A percentile compares a stretch with the other conserved stretches of the same genome.
These are phyloP conservation scores for Phytophthora colocasiae DNA, from an alignment of 352 stramenopile genomes.

Conservation along the genomic window DNA sequence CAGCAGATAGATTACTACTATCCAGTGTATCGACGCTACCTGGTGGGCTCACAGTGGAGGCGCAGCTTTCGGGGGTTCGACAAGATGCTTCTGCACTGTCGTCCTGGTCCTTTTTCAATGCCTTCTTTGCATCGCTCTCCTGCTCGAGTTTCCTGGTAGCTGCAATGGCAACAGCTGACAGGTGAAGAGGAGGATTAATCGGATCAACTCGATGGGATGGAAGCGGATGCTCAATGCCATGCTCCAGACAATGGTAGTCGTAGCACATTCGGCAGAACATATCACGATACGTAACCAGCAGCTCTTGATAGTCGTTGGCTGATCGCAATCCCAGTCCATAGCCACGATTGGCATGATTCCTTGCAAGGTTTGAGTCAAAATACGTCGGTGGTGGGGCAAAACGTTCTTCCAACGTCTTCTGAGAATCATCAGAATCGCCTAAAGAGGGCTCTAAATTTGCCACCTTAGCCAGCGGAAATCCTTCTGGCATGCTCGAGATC, in stretches of 20 bases:
- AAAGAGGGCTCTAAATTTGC: constrained; percentile 45
- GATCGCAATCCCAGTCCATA: constrained; percentile 58
- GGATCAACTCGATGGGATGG: constrained; percentile 64
- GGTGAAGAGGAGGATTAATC: constrained; percentile 56
- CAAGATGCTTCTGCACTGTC: constrained; percentile 12
- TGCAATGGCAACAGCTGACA: constrained; percentile 48
- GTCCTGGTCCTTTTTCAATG: constrained; percentile 7
- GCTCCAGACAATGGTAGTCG: constrained; percentile 92
- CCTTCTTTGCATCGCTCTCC: constrained; percentile 7
- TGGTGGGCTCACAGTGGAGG: constrained; percentile 18
- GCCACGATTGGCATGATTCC: constrained; percentile 37
- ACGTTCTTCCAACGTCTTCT: constrained; percentile 43
- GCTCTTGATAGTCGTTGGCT: constrained; percentile 67
- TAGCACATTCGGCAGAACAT: constrained; percentile 94
- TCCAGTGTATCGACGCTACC: constrained; percentile 8
- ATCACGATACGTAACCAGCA: constrained; percentile 90
- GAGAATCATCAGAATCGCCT: constrained; percentile 7
- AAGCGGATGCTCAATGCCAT: constrained; percentile 87
- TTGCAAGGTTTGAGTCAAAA: constrained; percentile 74
- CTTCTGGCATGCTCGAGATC: constrained; percentile 28
- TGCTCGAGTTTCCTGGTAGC: constrained; percentile 20
- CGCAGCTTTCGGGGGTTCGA: constrained; percentile 21
- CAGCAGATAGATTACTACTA: constrained; percentile 16
- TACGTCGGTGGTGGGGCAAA: constrained; percentile 61
- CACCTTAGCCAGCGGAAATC: constrained; percentile 46